These are phyloP conservation scores for Solanum stenotomum DNA, from an alignment of 257 asterid genomes.

Conservation along the genomic window DNA sequence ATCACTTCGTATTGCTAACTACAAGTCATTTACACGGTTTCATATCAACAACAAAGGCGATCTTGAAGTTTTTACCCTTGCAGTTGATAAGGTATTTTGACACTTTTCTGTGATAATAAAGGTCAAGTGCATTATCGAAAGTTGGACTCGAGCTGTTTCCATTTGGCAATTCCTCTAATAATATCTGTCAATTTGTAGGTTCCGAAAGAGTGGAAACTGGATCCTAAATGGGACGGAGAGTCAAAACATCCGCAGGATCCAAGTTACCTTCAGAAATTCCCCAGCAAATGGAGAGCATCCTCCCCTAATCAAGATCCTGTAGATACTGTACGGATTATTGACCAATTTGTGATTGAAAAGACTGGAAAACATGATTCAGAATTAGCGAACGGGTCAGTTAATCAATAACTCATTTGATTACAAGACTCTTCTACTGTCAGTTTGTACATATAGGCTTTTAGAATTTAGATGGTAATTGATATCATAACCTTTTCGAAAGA, in stretches of 20 bases:
- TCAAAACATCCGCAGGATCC: slow-evolving; percentile 41
- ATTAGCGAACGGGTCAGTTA: slow-evolving; percentile 37
- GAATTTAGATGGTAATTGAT: background rate
- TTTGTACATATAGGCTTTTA: background rate
- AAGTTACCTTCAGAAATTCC: slow-evolving; percentile 54
- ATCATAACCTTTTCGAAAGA: background rate
- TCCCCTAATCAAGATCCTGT: slow-evolving; percentile 69
- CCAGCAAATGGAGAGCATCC: slow-evolving; percentile 81
- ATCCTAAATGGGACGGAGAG: slow-evolving; percentile 79
- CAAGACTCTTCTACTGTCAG: background rate
- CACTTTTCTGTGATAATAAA: background rate
- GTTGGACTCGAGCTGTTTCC: background rate
- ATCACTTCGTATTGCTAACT: slow-evolving; percentile 91
- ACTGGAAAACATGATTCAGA: slow-evolving; percentile 26
- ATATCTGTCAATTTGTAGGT: slow-evolving; percentile 39
- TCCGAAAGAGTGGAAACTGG: slow-evolving; percentile 91
- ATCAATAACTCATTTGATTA: background rate
- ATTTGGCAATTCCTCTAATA: background rate
- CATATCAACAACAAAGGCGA: slow-evolving; percentile 65
- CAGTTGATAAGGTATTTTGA: slow-evolving; percentile 75
- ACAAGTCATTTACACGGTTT: slow-evolving; percentile 92
- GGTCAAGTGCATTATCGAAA: background rate
- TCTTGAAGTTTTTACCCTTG: slow-evolving; percentile 93
- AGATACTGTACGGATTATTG: slow-evolving; percentile 64
- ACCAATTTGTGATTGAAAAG: slow-evolving; percentile 58